Percentiles rank a stretch among this genome's conserved stretches.
Evolutionary conservation across 805 yeast species (phyloP).

Genomic region (Diddensiella transvaalensis): DNA sequence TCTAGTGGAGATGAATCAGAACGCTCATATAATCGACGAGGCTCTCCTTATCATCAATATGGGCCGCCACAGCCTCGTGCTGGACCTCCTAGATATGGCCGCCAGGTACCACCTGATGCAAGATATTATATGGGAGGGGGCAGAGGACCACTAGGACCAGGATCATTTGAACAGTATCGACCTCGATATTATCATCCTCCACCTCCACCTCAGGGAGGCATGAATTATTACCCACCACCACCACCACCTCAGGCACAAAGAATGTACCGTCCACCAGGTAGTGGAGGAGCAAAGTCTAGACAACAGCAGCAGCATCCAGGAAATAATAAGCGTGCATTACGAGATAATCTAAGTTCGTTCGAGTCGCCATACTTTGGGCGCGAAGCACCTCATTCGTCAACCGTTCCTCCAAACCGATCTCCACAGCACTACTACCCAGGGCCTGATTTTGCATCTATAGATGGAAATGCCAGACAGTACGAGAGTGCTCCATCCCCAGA

Average conservation of each 20-base stretch:
- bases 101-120: too few species aligned
- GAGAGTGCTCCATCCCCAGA: conserved; percentile 11
- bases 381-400: conserved; percentile 4
- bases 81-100: too few species aligned
- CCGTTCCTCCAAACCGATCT: too few species aligned
- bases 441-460: background rate
- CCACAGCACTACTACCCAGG: conserved; percentile 11
- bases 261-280: background rate
- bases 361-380: conserved; percentile 21
- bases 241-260: background rate
- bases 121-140: background rate
- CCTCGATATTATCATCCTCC: background rate
- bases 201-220: background rate
- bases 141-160: background rate
- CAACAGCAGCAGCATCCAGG: too few species aligned
- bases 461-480: background rate
- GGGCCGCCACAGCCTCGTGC: background rate
- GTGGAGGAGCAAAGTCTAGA: too few species aligned
- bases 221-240: background rate
- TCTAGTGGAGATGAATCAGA: background rate
- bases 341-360: conserved; percentile 16
- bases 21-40: background rate
- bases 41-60: background rate
- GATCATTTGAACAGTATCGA: background rate
- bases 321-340: conserved; percentile 8